Percentiles rank a stretch among this genome's conserved stretches.
Evolutionary conservation across 805 yeast species (phyloP).

Genomic region (Candida insectalens): DNA sequence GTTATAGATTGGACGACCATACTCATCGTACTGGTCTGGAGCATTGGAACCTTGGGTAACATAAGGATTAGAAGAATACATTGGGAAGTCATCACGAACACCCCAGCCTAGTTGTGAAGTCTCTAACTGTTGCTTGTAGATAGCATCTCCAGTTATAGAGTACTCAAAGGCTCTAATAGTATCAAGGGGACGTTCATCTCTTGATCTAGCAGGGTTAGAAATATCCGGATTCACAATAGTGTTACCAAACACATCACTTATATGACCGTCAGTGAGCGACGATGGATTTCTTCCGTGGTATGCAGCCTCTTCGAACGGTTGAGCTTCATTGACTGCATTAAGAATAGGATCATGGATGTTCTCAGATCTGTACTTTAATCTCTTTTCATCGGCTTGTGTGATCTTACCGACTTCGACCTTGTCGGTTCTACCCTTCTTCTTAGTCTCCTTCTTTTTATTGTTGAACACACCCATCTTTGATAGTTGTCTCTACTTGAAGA

Average conservation of each 20-base stretch:
- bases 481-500: not conserved
- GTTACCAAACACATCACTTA: constrained; percentile 80
- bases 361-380: constrained; percentile 55
- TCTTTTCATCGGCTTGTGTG: constrained; percentile 40
- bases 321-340: constrained; percentile 89
- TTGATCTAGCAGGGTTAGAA: constrained; percentile 85
- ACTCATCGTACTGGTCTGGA: constrained; percentile 19
- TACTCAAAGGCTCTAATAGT: constrained; percentile 92
- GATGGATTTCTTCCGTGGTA: constrained; percentile 26
- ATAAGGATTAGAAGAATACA: constrained; percentile 33
- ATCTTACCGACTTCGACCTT: constrained; percentile 26
- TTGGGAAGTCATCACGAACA: constrained; percentile 70
- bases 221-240: constrained; percentile 72
- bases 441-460: constrained; percentile 28
- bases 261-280: constrained; percentile 26
- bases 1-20: constrained; percentile 30
- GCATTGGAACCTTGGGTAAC: not conserved
- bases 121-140: constrained; percentile 75
- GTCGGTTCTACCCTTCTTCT: constrained; percentile 4
- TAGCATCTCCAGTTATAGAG: constrained; percentile 82
- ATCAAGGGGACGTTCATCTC: constrained; percentile 96
- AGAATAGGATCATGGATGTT: constrained; percentile 85
- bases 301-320: constrained; percentile 74
- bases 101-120: constrained; percentile 75
- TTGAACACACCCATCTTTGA: constrained; percentile 42